Percentiles rank a stretch among this genome's conserved stretches.
Evolutionary conservation across 2,329 filamentous ascomycete genomes (phyloP).

Genomic region (Cordyceps fumosorosea): DNA sequence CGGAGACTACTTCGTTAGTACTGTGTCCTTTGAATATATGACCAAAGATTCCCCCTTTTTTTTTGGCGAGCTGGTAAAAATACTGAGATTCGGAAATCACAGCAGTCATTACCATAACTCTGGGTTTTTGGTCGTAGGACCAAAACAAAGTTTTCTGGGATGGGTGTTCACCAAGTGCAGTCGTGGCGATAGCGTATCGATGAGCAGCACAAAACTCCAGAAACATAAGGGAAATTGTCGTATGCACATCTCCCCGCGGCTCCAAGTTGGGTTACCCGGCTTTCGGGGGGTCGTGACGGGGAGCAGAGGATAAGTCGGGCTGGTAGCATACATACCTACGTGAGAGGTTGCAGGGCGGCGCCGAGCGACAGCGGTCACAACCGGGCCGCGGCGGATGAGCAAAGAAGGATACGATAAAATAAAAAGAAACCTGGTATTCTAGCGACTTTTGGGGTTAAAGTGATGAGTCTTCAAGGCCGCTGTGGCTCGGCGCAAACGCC

Average conservation of each 20-base stretch:
- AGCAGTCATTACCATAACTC: not conserved
- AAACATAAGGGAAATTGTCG: not conserved
- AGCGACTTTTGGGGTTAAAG: not conserved
- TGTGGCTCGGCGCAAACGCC: constrained; percentile 5
- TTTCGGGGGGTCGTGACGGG: not conserved
- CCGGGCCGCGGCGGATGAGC: not conserved
- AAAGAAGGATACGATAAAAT: not conserved
- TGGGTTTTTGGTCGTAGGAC: not conserved
- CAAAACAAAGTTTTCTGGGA: constrained; percentile 2
- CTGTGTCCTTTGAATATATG: not conserved
- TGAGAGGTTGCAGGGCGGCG: not conserved
- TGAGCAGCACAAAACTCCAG: not conserved
- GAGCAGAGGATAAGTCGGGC: not conserved
- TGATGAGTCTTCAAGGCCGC: not conserved
- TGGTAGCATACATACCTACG: constrained; percentile 1
- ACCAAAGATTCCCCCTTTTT: not conserved
- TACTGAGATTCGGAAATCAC: not conserved
- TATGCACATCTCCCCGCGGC: not conserved
- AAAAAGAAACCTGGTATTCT: not conserved
- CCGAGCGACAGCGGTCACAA: not conserved
- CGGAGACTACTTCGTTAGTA: not conserved
- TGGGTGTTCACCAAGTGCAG: not conserved
- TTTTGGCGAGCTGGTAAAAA: too few relatives aligned
- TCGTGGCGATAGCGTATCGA: not conserved
- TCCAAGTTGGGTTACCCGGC: not conserved